phyloP scores from a whole-genome alignment of 345 rosid species.

The Eucalyptus victrix region DNA sequence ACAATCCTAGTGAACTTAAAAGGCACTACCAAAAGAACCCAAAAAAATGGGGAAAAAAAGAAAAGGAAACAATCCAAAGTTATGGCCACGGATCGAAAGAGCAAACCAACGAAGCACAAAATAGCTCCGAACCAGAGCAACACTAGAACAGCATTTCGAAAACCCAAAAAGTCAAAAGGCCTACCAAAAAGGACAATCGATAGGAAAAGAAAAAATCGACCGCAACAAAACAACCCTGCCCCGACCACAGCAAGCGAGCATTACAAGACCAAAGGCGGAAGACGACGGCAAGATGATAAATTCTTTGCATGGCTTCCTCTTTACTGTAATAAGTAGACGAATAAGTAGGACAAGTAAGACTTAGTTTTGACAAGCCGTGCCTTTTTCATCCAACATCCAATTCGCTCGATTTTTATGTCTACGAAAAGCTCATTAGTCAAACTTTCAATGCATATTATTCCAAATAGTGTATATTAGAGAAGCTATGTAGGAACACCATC shows the following conservation, averaged over 20 bases:
- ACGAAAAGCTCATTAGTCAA: not conserved
- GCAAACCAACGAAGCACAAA: not conserved
- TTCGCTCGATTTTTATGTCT: not conserved
- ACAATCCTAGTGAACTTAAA: no score
- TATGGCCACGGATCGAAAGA: not conserved
- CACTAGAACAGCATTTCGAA: not conserved
- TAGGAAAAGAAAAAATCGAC: not conserved
- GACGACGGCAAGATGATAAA: not conserved
- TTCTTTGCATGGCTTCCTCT: no score
- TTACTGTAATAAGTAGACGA: no score
- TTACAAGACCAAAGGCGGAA: not conserved
- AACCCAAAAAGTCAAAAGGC: not conserved
- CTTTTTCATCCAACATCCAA: not conserved
- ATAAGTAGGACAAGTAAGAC: no score
- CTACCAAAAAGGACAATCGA: no score
- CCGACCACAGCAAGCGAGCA: not conserved
- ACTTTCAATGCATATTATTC: not conserved
- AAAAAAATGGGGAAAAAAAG: not conserved
- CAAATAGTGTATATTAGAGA: not conserved
- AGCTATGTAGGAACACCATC: not conserved
- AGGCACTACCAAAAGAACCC: no score
- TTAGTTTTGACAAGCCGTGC: not conserved
- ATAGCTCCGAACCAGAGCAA: not conserved
- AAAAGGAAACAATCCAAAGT: not conserved
- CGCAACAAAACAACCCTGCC: not conserved